A percentile compares a stretch with the other conserved stretches of the same genome.
phyloP scores from a whole-genome alignment of 1,284 basidiomycete genomes.

The Leccinum ponderosum region DNA sequence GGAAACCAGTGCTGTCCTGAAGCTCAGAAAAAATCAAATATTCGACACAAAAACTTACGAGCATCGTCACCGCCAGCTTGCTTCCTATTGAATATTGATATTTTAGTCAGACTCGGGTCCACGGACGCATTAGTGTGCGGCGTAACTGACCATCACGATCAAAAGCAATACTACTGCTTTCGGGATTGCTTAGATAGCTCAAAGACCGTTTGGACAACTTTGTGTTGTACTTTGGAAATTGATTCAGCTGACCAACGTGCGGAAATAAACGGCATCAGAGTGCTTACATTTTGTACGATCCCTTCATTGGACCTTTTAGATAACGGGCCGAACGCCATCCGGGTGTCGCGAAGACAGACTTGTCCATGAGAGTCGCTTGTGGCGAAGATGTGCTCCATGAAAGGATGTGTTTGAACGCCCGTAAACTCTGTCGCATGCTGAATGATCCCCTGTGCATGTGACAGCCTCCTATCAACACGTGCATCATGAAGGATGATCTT shows the following conservation, averaged over 20 bases:
- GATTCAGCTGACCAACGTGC: slow-evolving; percentile 12
- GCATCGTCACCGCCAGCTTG: slow-evolving; percentile 61
- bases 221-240: slow-evolving; percentile 57
- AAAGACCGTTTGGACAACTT: slow-evolving; percentile 49
- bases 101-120: neutral
- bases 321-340: slow-evolving; percentile 70
- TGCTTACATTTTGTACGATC: slow-evolving; percentile 50
- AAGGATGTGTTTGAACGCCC: slow-evolving; percentile 62
- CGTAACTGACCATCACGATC: slow-evolving; percentile 55
- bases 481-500: slow-evolving; percentile 60
- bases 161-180: slow-evolving; percentile 64
- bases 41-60: slow-evolving; percentile 43
- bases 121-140: slow-evolving; percentile 10
- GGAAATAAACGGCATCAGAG: slow-evolving; percentile 2
- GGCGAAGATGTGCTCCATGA: slow-evolving; percentile 63
- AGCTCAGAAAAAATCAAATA: slow-evolving; percentile 2
- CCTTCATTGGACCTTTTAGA: slow-evolving; percentile 47
- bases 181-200: slow-evolving; percentile 52
- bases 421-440: slow-evolving; percentile 57
- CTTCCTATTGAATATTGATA: slow-evolving; percentile 42
- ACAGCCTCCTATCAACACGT: slow-evolving; percentile 36
- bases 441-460: slow-evolving; percentile 48
- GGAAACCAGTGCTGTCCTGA: slow-evolving; percentile 58
- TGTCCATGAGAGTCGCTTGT: slow-evolving; percentile 58
- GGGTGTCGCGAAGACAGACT: slow-evolving; percentile 67